These are phyloP conservation scores for Emmonsiellopsis sp. DNA, from an alignment of 2,329 filamentous ascomycete genomes.

Conservation along the genomic window DNA sequence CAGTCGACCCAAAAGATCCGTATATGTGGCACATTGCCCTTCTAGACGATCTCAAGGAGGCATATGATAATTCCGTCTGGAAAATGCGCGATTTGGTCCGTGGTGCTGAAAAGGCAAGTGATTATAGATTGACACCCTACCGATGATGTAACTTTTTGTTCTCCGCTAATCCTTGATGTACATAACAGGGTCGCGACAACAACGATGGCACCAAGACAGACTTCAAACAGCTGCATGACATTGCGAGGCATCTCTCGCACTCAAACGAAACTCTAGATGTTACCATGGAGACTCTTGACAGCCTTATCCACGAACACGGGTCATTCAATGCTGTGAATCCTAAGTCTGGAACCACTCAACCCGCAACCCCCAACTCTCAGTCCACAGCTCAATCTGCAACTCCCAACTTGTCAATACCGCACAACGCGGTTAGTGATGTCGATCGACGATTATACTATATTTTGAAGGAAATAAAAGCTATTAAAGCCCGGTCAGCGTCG, in stretches of 20 bases:
- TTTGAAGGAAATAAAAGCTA: constrained; percentile 20
- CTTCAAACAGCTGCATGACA: constrained; percentile 23
- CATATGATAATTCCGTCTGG: constrained; percentile 24
- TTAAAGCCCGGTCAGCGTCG: constrained; percentile 19
- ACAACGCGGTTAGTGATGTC: neutral
- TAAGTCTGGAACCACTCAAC: neutral
- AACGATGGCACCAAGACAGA: constrained; percentile 1
- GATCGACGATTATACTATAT: constrained; percentile 14
- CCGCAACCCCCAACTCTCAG: neutral
- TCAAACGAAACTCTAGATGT: constrained; percentile 24
- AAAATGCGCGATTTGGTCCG: constrained; percentile 22
- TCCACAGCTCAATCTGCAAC: neutral
- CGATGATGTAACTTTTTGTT: neutral
- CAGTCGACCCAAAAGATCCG: constrained; percentile 5
- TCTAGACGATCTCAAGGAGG: constrained; percentile 12
- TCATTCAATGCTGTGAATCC: constrained; percentile 9
- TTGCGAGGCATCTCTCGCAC: constrained; percentile 25
- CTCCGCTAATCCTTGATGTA: neutral
- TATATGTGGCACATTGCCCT: constrained; percentile 20
- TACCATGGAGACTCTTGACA: constrained; percentile 19
- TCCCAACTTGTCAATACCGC: neutral
- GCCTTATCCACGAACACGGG: constrained; percentile 15
- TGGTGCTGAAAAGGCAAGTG: constrained; percentile 20
- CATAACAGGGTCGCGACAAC: neutral
- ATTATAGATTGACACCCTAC: neutral